Evolutionary conservation across 2,329 filamentous ascomycete species (phyloP), one percentile per base, ranked within the genome.

Genomic region (Colletotrichum destructivum): DNA sequence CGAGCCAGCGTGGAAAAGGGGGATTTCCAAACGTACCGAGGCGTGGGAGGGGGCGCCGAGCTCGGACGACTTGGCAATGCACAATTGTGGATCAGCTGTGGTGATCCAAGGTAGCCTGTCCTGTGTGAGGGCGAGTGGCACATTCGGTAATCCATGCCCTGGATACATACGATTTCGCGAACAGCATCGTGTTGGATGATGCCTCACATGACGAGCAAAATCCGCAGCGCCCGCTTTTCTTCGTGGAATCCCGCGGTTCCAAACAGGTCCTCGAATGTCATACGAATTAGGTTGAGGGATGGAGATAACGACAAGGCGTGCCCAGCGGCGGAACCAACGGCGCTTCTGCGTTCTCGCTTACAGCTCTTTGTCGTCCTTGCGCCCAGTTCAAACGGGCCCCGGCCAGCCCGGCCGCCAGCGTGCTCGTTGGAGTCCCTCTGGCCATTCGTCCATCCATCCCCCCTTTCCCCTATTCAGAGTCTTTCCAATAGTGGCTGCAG

Each of bases 201-300:
- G 69, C 69, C 69, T 71, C 69, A 71, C 69, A 69, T 71, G 69
- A 69, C 54, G 65, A 63, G 59, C 65, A 69, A 71, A 71, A 69
- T 31, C 65, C 69, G 69, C 69, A 71, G 26, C 65, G 38, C 65
- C 65, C 69, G 65, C 69, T 71, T 71, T 69, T 71, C 46, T 42
- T 63, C 31, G 52, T 60, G 44, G 56, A 60, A 68, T 69, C 46
- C 59, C 59, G 35, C 56, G 56, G 4, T 62, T 55, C 68, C 68
- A 18, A 47, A 23, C 35, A 38, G n/a, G 56, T 56, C 42, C 42
- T 42, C 23, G 11, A 46, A 21, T 35, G 15, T 21, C 21, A 59
- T 26, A 63, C 59, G 52, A 54, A 63, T 44, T 18, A 38, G 15
- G 21, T 23, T 16, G 21, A 5, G 46, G 40, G 49, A 47, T 44